Evolutionary conservation across 2,329 filamentous ascomycete species (phyloP).

Genomic region (Botryotinia calthae): DNA sequence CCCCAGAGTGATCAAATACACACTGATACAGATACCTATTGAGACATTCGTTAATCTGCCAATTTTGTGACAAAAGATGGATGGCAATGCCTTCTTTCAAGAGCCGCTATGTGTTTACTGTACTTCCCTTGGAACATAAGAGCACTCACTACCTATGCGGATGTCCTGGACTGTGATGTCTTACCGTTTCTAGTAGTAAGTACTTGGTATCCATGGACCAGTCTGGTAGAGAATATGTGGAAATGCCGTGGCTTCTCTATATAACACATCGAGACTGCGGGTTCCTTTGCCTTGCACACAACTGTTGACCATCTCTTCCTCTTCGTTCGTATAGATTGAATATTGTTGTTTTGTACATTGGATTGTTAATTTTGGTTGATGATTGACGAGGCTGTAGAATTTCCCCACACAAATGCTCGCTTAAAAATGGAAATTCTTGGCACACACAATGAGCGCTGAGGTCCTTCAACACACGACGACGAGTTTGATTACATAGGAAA

Average conservation of each 20-base stretch:
- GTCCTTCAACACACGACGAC: conserved; percentile 24
- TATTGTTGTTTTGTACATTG: background rate
- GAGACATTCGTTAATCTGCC: background rate
- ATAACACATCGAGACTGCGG: background rate
- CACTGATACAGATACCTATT: background rate
- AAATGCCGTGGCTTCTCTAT: background rate
- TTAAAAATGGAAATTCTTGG: conserved; percentile 32
- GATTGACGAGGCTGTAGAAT: conserved; percentile 7
- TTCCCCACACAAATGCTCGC: conserved; percentile 26
- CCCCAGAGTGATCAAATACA: background rate
- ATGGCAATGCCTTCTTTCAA: background rate
- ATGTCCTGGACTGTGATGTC: background rate
- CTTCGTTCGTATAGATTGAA: background rate
- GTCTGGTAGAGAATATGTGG: background rate
- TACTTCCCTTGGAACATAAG: background rate
- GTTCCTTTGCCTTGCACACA: background rate
- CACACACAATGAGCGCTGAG: conserved; percentile 29
- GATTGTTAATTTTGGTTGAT: background rate
- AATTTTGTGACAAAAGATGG: background rate
- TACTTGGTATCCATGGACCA: background rate
- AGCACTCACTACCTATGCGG: background rate
- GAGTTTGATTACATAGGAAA: conserved; percentile 26
- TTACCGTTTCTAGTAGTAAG: background rate
- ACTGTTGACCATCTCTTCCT: background rate
- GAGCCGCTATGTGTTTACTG: background rate